A percentile compares a stretch with the other conserved stretches of the same genome.
Evolutionary conservation across 352 stramenopile genomes (phyloP).

Genomic region (Globisporangium recalcitrans): DNA sequence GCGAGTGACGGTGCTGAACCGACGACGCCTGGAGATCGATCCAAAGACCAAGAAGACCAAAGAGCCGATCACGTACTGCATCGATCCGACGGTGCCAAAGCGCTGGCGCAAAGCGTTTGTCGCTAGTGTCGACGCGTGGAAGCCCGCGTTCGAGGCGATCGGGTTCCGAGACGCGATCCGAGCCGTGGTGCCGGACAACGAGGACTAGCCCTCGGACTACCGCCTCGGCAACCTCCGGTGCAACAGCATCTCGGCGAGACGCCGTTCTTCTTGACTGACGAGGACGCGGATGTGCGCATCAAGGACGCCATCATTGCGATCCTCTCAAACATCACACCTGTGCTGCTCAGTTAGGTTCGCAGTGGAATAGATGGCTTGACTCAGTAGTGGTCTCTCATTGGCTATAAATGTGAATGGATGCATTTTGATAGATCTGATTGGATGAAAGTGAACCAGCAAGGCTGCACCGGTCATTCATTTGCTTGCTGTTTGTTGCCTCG

Average conservation of each 20-base stretch:
- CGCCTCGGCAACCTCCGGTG: constrained; percentile 81
- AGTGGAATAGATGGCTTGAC: not conserved
- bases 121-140: constrained; percentile 69
- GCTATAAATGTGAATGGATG: not conserved
- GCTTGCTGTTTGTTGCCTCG: not conserved
- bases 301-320: constrained; percentile 25
- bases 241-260: constrained; percentile 68
- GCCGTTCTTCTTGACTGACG: constrained; percentile 64
- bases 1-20: constrained; percentile 64
- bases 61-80: constrained; percentile 71
- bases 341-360: too few species aligned
- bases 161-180: constrained; percentile 69
- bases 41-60: constrained; percentile 27
- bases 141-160: constrained; percentile 66
- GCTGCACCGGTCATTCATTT: not conserved
- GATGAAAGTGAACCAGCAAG: not conserved
- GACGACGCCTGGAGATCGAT: constrained; percentile 51
- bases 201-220: constrained; percentile 77
- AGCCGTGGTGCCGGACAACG: constrained; percentile 56
- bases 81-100: constrained; percentile 73
- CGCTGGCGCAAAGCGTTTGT: constrained; percentile 63
- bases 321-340: constrained; percentile 24
- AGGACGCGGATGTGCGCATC: constrained; percentile 44
- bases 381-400: not conserved
- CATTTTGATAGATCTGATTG: not conserved